Percentiles rank a stretch among this genome's conserved stretches.
Evolutionary conservation across 2,329 filamentous ascomycete species (phyloP).

Genomic region (Colletotrichum sp.): DNA sequence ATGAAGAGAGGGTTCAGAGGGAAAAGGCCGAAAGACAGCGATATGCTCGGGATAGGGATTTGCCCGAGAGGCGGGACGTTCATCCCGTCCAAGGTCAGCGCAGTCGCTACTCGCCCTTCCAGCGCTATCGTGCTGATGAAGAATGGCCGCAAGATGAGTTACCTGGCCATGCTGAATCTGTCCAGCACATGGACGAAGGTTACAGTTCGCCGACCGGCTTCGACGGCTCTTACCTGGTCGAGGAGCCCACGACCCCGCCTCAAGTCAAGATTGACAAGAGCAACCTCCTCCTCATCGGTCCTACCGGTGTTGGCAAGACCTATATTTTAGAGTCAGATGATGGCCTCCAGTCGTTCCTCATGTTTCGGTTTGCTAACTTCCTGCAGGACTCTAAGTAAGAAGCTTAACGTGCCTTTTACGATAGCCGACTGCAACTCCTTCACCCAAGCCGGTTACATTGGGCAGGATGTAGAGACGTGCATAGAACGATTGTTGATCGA

Average conservation of each 20-base stretch:
- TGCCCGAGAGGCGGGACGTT: slow-evolving; percentile 59
- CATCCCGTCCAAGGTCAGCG: slow-evolving; percentile 81
- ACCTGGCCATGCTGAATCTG: slow-evolving; percentile 54
- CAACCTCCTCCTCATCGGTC: slow-evolving; percentile 88
- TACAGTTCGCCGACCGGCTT: slow-evolving; percentile 24
- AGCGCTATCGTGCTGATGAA: slow-evolving; percentile 37
- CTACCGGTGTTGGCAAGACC: slow-evolving; percentile 95
- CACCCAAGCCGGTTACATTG: slow-evolving; percentile 96
- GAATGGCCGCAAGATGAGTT: slow-evolving; percentile 55
- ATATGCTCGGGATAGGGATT: slow-evolving; percentile 69
- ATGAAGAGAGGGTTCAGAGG: slow-evolving; percentile 58
- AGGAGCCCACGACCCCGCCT: slow-evolving; percentile 47
- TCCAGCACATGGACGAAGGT: slow-evolving; percentile 45
- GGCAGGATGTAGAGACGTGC: slow-evolving; percentile 95
- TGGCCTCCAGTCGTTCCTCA: not conserved
- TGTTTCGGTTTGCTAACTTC: slow-evolving; percentile 21
- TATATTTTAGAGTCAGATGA: slow-evolving; percentile 75
- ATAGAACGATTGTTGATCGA: slow-evolving; percentile 90
- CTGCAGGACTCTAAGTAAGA: slow-evolving; percentile 83
- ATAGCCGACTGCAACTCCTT: slow-evolving; percentile 97
- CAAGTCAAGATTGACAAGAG: slow-evolving; percentile 89
- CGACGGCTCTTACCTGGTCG: slow-evolving; percentile 53
- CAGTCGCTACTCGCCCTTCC: slow-evolving; percentile 28
- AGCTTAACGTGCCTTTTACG: slow-evolving; percentile 93
- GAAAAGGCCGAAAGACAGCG: slow-evolving; percentile 76